These are phyloP conservation scores for Elaphomyces granulatus DNA, from an alignment of 495 filamentous ascomycete genomes.

Conservation along the genomic window DNA sequence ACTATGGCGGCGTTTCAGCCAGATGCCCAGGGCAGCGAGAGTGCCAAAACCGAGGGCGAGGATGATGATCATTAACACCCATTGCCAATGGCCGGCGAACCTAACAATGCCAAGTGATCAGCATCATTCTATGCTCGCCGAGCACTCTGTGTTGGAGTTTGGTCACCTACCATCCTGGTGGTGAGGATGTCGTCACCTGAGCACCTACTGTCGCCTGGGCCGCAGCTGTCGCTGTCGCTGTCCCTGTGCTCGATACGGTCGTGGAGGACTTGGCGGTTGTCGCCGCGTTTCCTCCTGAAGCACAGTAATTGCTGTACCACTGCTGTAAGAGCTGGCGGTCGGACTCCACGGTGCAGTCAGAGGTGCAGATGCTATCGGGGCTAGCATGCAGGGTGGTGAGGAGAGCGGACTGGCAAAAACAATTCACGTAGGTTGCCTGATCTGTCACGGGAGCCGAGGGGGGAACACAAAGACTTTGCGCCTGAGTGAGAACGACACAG, in stretches of 20 bases:
- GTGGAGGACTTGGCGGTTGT: slow-evolving; percentile 5
- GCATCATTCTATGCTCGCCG: no score
- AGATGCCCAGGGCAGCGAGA: slow-evolving; percentile 24
- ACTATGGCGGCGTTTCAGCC: slow-evolving; percentile 36
- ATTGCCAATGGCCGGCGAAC: slow-evolving; percentile 37
- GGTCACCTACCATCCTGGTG: slow-evolving; percentile 2
- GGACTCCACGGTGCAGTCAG: slow-evolving; percentile 19
- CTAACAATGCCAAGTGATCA: no score
- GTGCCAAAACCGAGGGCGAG: slow-evolving; percentile 31
- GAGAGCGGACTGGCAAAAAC: slow-evolving; percentile 39
- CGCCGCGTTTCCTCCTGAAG: slow-evolving; percentile 11
- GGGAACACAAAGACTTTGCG: slow-evolving; percentile 31
- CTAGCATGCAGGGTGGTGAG: slow-evolving; percentile 27
- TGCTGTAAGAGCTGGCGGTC: slow-evolving; percentile 27
- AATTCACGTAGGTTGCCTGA: slow-evolving; percentile 31
- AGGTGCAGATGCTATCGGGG: slow-evolving; percentile 20
- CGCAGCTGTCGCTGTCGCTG: slow-evolving; percentile 12
- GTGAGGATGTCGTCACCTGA: slow-evolving; percentile 4
- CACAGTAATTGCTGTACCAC: slow-evolving; percentile 38
- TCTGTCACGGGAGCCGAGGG: slow-evolving; percentile 18
- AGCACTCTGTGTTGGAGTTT: no score
- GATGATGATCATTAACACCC: slow-evolving; percentile 42
- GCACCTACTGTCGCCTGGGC: slow-evolving; percentile 6
- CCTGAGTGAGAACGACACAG: slow-evolving; percentile 31
- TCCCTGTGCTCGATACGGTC: slow-evolving; percentile 7